Conservation (phyloP, 2,329 filamentous ascomycete genomes). For the Phyllosticta paracitricarpa region DNA sequence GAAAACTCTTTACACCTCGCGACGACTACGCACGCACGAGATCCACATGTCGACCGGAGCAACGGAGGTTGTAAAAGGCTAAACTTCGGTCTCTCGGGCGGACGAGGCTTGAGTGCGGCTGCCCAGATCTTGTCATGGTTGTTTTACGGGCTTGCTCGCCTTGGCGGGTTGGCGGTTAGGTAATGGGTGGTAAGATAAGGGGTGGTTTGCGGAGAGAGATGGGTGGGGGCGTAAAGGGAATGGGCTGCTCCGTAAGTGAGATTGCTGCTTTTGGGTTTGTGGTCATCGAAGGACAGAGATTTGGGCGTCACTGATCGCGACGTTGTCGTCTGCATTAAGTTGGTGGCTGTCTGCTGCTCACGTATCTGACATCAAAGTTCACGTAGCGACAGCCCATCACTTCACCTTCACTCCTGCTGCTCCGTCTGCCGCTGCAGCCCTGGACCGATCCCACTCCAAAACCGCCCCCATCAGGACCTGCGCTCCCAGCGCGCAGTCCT, state of each 20-base stretch:
- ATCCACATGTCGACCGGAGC: background rate
- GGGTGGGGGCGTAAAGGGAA: too few species aligned
- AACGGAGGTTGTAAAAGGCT: background rate
- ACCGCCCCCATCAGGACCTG: constrained; percentile 28
- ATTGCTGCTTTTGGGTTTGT: too few species aligned
- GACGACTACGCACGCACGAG: too few species aligned
- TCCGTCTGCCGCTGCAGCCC: background rate
- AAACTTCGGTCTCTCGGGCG: background rate
- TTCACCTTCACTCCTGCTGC: background rate
- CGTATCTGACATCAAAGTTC: background rate
- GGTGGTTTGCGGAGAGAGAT: too few species aligned
- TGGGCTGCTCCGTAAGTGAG: too few species aligned
- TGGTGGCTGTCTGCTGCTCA: background rate
- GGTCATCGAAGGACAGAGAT: too few species aligned
- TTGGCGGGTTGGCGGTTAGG: background rate
- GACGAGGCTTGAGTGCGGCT: background rate
- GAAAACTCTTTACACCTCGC: background rate
- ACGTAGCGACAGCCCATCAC: background rate
- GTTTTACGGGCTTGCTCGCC: background rate
- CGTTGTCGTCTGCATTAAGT: background rate
- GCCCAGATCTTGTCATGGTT: background rate
- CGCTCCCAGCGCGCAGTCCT: constrained; percentile 28
- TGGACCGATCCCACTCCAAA: constrained; percentile 14
- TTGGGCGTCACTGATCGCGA: background rate
- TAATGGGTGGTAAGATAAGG: background rate